A percentile compares a stretch with the other conserved stretches of the same genome.
phyloP scores from a whole-genome alignment of 2,329 filamentous ascomycete species.

The Ophiostoma himal-ulmi region DNA sequence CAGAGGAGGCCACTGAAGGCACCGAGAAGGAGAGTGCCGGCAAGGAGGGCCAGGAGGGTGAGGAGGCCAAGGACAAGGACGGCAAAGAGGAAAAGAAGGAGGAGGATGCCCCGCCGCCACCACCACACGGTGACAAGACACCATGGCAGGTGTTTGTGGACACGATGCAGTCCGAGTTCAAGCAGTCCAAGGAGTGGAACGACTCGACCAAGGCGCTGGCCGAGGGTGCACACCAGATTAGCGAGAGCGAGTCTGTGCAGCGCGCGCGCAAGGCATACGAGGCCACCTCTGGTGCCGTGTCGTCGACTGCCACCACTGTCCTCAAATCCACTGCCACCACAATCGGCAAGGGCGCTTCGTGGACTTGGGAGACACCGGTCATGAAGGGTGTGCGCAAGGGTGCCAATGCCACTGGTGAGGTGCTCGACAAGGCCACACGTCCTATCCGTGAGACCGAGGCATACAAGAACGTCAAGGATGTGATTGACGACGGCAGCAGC shows the following conservation, averaged over 20 bases:
- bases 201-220: conserved; percentile 94
- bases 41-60: conserved; percentile 32
- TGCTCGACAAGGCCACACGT: conserved; percentile 88
- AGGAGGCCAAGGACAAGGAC: conserved; percentile 45
- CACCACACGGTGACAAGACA: conserved; percentile 96
- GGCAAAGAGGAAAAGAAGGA: conserved; percentile 43
- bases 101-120: conserved; percentile 72
- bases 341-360: conserved; percentile 84
- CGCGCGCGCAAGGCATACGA: conserved; percentile 81
- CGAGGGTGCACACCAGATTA: conserved; percentile 82
- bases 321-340: conserved; percentile 79
- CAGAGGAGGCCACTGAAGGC: conserved; percentile 42
- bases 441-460: conserved; percentile 92
- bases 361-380: conserved; percentile 94
- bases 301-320: conserved; percentile 69
- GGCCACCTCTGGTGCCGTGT: conserved; percentile 76
- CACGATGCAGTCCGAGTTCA: conserved; percentile 89
- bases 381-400: conserved; percentile 87
- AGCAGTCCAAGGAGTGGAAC: conserved; percentile 98
- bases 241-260: conserved; percentile 85
- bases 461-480: conserved; percentile 89
- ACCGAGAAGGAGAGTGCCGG: conserved; percentile 32
- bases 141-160: conserved; percentile 99
- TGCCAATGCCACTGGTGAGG: conserved; percentile 77
- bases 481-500: conserved; percentile 94